Conservation (phyloP, 2,329 filamentous ascomycete species). For the Simplicillium aogashimaense region DNA sequence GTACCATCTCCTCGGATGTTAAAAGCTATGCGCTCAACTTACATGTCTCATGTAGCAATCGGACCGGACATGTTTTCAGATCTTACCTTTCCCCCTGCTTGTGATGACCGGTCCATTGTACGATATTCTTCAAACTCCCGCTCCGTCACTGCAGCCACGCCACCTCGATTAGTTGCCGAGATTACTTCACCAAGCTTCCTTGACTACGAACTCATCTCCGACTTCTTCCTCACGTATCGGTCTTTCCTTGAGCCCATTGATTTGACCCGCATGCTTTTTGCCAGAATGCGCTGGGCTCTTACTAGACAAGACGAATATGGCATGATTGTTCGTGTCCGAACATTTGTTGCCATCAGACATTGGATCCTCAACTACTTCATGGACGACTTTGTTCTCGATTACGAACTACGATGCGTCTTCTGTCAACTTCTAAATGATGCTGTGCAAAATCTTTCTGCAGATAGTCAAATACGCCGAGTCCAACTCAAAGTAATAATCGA, state of each 20-base stretch:
- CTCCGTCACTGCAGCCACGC: constrained; percentile 80
- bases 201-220: constrained; percentile 92
- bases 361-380: constrained; percentile 98
- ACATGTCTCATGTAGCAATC: constrained; percentile 41
- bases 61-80: constrained; percentile 73
- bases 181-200: constrained; percentile 94
- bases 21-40: constrained; percentile 32
- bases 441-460: constrained; percentile 41
- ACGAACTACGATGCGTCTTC: constrained; percentile 64
- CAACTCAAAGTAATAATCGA: constrained; percentile 82
- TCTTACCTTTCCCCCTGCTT: constrained; percentile 67
- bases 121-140: constrained; percentile 63
- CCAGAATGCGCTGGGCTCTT: constrained; percentile 80
- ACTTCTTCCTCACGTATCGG: constrained; percentile 95
- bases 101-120: constrained; percentile 72
- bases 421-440: constrained; percentile 70
- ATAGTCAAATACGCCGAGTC: constrained; percentile 35
- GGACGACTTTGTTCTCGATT: constrained; percentile 80
- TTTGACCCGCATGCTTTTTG: constrained; percentile 73
- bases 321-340: constrained; percentile 87
- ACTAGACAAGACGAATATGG: constrained; percentile 72
- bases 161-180: constrained; percentile 83
- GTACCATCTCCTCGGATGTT: constrained; percentile 26
- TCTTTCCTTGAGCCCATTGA: constrained; percentile 71
- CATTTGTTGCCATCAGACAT: constrained; percentile 89